A percentile compares a stretch with the other conserved stretches of the same genome.
Evolutionary conservation across 2,329 filamentous ascomycete species (phyloP).

Genomic region (Hirsutella minnesotensis): DNA sequence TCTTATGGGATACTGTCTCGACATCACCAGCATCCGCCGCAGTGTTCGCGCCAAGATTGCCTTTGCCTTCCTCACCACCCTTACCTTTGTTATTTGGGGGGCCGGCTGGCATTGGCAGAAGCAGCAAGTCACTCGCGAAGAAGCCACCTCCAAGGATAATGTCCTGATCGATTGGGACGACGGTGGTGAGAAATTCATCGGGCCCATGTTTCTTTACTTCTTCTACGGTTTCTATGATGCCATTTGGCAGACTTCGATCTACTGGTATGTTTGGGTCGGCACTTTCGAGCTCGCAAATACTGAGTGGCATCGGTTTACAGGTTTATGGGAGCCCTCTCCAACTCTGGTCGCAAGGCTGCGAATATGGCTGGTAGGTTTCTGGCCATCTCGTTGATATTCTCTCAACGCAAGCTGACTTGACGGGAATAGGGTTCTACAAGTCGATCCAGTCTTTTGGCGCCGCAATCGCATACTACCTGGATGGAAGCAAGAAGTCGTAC

Average conservation of each 20-base stretch:
- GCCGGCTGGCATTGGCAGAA: conserved; percentile 70
- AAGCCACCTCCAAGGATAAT: conserved; percentile 8
- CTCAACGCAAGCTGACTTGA: background rate
- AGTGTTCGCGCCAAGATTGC: conserved; percentile 59
- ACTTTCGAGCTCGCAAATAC: background rate
- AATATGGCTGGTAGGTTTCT: conserved; percentile 37
- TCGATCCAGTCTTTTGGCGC: conserved; percentile 64
- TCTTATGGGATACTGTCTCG: conserved; percentile 32
- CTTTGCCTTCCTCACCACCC: conserved; percentile 45
- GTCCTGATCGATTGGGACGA: conserved; percentile 50
- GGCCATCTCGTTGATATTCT: accelerated
- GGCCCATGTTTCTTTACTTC: conserved; percentile 80
- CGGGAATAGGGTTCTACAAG: conserved; percentile 39
- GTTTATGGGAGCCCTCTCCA: conserved; percentile 88
- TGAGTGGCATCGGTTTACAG: conserved; percentile 21
- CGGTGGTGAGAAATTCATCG: conserved; percentile 37
- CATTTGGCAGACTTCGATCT: conserved; percentile 78
- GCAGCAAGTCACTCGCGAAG: conserved; percentile 30
- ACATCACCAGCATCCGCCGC: conserved; percentile 69
- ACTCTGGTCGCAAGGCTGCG: conserved; percentile 83
- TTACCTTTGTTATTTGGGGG: conserved; percentile 74
- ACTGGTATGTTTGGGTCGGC: conserved; percentile 77
- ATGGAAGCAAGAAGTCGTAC: conserved; percentile 36
- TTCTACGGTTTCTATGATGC: conserved; percentile 87
- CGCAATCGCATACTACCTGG: conserved; percentile 33